Percentiles rank a stretch among this genome's conserved stretches.
Conservation (phyloP, 2,329 filamentous ascomycete genomes). For the Ophiostoma sp. region DNA sequence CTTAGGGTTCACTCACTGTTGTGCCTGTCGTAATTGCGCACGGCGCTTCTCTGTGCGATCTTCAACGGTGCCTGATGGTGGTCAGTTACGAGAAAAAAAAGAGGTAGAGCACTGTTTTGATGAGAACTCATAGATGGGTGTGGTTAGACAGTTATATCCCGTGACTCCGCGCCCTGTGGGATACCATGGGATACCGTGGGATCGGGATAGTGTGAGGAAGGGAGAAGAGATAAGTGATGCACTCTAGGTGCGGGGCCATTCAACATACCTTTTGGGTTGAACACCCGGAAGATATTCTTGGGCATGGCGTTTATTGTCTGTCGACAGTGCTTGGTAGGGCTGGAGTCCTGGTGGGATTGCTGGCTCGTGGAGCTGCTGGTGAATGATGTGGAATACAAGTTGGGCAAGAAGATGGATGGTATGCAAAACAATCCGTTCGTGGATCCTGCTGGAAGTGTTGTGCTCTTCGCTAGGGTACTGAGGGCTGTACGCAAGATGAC, state of each 20-base stretch:
- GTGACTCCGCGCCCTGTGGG: not conserved
- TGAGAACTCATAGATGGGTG: no score
- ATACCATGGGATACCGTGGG: not conserved
- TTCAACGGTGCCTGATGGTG: not conserved
- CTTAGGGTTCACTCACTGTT: conserved; percentile 12
- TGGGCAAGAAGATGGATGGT: not conserved
- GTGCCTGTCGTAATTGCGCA: conserved; percentile 22
- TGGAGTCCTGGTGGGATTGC: not conserved
- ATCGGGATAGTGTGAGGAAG: no score
- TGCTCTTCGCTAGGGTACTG: not conserved
- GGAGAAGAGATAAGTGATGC: not conserved
- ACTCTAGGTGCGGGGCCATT: not conserved
- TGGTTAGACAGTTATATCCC: not conserved
- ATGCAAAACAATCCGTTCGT: not conserved
- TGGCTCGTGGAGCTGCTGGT: not conserved
- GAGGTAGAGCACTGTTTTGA: not conserved
- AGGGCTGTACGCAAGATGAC: no score
- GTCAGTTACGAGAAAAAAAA: not conserved
- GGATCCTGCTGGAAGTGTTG: not conserved
- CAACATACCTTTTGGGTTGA: conserved; percentile 22
- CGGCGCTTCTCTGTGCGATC: conserved; percentile 24
- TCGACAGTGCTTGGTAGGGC: not conserved
- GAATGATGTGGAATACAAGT: conserved; percentile 9
- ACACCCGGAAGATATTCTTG: conserved; percentile 24
- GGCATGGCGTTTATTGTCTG: not conserved